Conservation (phyloP, 352 stramenopile species). For the Pythium volutum region DNA sequence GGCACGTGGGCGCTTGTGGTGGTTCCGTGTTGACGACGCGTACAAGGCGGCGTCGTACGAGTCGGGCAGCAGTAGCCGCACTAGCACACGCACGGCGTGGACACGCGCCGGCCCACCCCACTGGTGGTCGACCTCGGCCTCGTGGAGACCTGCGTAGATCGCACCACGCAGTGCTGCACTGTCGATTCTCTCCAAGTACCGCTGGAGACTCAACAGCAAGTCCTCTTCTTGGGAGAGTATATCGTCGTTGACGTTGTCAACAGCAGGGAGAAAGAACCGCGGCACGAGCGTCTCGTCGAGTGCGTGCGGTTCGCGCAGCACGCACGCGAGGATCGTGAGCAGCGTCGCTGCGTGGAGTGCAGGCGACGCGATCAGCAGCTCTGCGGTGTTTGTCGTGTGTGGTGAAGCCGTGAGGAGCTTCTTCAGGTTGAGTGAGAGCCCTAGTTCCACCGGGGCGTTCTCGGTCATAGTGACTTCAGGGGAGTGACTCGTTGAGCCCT, state of each 20-base stretch:
- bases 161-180: slow-evolving; percentile 6
- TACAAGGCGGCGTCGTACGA: slow-evolving; percentile 42
- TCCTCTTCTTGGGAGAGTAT: slow-evolving; percentile 25
- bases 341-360: slow-evolving; percentile 19
- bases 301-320: slow-evolving; percentile 24
- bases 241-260: slow-evolving; percentile 17
- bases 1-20: no score
- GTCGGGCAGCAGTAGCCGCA: slow-evolving; percentile 38
- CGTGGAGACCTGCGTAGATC: slow-evolving; percentile 24
- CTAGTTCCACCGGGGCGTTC: not conserved
- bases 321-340: slow-evolving; percentile 27
- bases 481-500: not conserved
- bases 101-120: slow-evolving; percentile 11
- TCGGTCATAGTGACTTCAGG: not conserved
- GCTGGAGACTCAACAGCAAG: slow-evolving; percentile 46
- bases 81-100: slow-evolving; percentile 26
- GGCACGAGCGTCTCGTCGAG: slow-evolving; percentile 17
- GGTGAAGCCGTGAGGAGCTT: not conserved
- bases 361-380: slow-evolving; percentile 21
- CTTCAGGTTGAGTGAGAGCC: slow-evolving; percentile 17
- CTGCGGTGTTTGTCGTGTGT: not conserved
- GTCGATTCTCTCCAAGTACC: slow-evolving; percentile 26
- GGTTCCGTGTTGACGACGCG: no score
- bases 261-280: slow-evolving; percentile 23
- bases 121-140: slow-evolving; percentile 18